Conservation (phyloP, 768 basidiomycete species). For the Termitomyces heimii region DNA sequence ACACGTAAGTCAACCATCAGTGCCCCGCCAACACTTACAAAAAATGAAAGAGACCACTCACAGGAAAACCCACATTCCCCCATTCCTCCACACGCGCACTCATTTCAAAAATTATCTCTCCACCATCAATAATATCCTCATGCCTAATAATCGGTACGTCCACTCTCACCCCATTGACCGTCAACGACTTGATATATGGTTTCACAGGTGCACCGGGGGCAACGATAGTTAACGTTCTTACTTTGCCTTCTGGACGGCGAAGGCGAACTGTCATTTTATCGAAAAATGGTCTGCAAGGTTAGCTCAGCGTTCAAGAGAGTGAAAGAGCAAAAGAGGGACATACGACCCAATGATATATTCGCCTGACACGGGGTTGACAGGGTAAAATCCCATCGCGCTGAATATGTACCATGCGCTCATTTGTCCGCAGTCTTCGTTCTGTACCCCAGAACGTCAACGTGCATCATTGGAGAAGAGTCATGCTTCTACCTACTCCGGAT, state of each 20-base stretch:
- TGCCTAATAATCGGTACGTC: conserved; percentile 49
- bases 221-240: conserved; percentile 39
- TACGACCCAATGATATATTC: conserved; percentile 75
- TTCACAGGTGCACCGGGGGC: conserved; percentile 53
- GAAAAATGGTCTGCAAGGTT: conserved; percentile 36
- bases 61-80: conserved; percentile 9
- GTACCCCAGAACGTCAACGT: not conserved
- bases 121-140: conserved; percentile 28
- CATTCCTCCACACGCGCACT: conserved; percentile 14
- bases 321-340: conserved; percentile 14
- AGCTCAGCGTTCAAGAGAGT: not conserved
- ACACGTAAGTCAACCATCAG: not conserved
- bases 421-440: conserved; percentile 90
- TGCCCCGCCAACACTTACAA: not conserved
- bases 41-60: not conserved
- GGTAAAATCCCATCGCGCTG: conserved; percentile 79
- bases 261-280: conserved; percentile 50
- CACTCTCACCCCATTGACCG: conserved; percentile 44
- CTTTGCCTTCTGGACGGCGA: conserved; percentile 24
- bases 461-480: not conserved
- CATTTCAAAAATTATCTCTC: conserved; percentile 18
- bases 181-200: conserved; percentile 56
- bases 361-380: conserved; percentile 74
- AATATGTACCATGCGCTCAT: conserved; percentile 91
- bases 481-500: conserved; percentile 48